Evolutionary conservation across 1,139 yeast species (phyloP), one percentile per base, ranked within the genome.

Genomic region (Taphrina populina): DNA sequence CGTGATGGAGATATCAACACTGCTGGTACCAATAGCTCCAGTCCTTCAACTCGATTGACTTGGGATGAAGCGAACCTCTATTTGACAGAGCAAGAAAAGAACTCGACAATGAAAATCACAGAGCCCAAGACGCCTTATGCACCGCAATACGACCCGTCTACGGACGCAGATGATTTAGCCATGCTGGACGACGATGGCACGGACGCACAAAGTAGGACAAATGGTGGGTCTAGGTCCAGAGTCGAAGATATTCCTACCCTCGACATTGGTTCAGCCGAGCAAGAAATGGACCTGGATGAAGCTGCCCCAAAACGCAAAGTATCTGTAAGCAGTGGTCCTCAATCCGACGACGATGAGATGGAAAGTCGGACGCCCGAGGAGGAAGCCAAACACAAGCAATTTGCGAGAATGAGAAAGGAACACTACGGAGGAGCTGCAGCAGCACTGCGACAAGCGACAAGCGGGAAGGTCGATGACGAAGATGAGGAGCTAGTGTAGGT

Each of bases 111-210:
- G 90, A 79, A 81, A 69, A 88, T 92, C 52, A 95, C 88, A 64
- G 98, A 92, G 70, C 98, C 98, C 33, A 92, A 92, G 73, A 92
- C 98, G 1, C 98, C 98, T 2, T 92, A 85, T 67, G 95, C 87
- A 67, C 95, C 95, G 19, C 95, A 96, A 0, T 85, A 87, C 41
- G 85, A 87, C 64, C 95, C 94, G 2, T 78, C 80, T 10, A 96
- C 90, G 63, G 94, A 90, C 67, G 92, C 83, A 36, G 83, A 77
- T 8, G 84, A 69, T 10, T 67, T 76, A 32, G 78, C 74, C 15
- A 75, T 69, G 34, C 75, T 80, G 60, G 70, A 76, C 13, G 66
- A 82, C 20, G 88, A 86, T 13, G n/a, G n/a, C n/a, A n/a, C n/a
- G n/a, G 84, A 78, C 61, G 78, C 83, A 2, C 76, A 74, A 53